Evolutionary conservation across 2,329 filamentous ascomycete species (phyloP), one percentile per base, ranked within the genome.

Genomic region (Fusarium sp.): DNA sequence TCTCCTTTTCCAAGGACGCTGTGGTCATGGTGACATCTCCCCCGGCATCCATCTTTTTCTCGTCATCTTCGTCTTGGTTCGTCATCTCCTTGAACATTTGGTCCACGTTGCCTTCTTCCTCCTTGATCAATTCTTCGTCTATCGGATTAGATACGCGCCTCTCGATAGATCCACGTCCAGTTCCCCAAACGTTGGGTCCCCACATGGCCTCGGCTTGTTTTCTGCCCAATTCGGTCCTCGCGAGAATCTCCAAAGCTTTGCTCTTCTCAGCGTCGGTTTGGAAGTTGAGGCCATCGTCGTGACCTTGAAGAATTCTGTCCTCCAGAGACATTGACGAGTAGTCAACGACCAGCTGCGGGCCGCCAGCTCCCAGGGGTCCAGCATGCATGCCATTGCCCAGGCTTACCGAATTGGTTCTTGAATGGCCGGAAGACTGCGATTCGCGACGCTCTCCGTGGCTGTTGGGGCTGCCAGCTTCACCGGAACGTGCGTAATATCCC

Each of bases 21-120:
- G 84, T 81, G 39, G 84, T 85, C 55, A 85, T 81, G 20, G 77
- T 76, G 24, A 77, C 79, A 36, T 82, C 80, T n/a, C 66, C 60
- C 36, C 72, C 69, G 5, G 55, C 58, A 38, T 81, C 80, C 50
- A 82, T 82, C 71, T 81, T 81, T 75, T 85, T 85, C 15, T 64
- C 79, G 61, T 82, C 81, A 20, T 86, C 85, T 9, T 88, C 87
- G 22, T 87, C 85, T 64, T 86, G 84, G 66, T 89, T 88, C 8
- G 87, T 88, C 72, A 90, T 84, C 48, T 89, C 87, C 50, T 86
- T 83, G 76, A 89, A 89, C 86, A 90, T 89, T 72, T 85, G 86
- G 63, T 88, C 86, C 8, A 87, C 86, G 32, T 85, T 87, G 48
- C 83, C 84, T 24, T 87, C 86, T 41, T 85, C 84, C 10, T 80